Percentiles rank a stretch among this genome's conserved stretches.
Evolutionary conservation across 768 basidiomycete genomes (phyloP).

Genomic region (Coprinellus aureogranulatus): DNA sequence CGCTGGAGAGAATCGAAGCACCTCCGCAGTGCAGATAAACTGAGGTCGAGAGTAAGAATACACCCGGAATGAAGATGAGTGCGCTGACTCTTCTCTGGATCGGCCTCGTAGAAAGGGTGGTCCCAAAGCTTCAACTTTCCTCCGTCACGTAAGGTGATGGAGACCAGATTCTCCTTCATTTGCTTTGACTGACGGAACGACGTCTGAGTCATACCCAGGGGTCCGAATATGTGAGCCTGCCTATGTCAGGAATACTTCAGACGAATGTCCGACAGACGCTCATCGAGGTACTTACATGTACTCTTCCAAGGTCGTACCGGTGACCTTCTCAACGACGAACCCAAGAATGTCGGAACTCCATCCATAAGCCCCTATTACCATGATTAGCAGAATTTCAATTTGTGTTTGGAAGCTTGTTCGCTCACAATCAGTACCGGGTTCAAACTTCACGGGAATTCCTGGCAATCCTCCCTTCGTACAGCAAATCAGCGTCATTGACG

Average conservation of each 20-base stretch:
- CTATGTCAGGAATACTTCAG: conserved; percentile 10
- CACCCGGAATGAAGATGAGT: background rate
- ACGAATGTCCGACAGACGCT: background rate
- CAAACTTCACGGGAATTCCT: conserved; percentile 27
- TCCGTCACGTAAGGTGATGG: conserved; percentile 20
- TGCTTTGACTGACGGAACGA: conserved; percentile 29
- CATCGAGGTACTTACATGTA: conserved; percentile 24
- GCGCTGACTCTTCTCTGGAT: conserved; percentile 22
- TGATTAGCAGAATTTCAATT: no score
- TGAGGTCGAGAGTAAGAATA: background rate
- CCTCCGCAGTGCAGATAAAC: background rate
- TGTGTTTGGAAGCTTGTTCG: background rate
- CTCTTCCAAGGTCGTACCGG: conserved; percentile 25
- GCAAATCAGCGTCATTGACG: background rate
- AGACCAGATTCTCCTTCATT: conserved; percentile 20
- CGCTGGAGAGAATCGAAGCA: background rate
- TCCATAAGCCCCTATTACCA: conserved; percentile 31
- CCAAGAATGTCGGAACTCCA: conserved; percentile 30
- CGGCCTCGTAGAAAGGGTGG: conserved; percentile 27
- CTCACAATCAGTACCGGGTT: conserved; percentile 32
- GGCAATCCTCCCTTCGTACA: conserved; percentile 24
- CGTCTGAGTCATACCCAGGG: conserved; percentile 26
- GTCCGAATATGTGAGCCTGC: conserved; percentile 29
- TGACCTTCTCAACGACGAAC: conserved; percentile 28
- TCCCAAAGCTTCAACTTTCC: conserved; percentile 20